Conservation (phyloP, 331 rosid species). For the Saraca asoca region DNA sequence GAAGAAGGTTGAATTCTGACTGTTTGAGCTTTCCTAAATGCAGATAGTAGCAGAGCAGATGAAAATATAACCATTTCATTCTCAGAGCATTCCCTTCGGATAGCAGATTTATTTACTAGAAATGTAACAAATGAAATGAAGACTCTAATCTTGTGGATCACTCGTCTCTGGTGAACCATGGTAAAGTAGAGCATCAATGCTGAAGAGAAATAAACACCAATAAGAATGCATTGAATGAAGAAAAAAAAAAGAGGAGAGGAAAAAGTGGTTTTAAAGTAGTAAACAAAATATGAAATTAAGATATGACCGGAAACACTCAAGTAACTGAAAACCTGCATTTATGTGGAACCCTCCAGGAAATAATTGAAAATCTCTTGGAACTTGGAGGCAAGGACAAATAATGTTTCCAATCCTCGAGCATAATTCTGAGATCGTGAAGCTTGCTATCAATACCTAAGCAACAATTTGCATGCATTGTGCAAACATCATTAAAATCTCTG, state of each 20-base stretch:
- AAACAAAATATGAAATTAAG: slow-evolving; percentile 16
- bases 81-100: slow-evolving; percentile 10
- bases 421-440: slow-evolving; percentile 79
- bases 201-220: slow-evolving; percentile 43
- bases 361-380: slow-evolving; percentile 54
- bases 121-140: slow-evolving; percentile 13
- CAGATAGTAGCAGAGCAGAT: background rate
- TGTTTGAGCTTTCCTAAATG: background rate
- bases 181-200: slow-evolving; percentile 56
- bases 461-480: slow-evolving; percentile 98
- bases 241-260: background rate
- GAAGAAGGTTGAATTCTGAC: background rate
- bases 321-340: slow-evolving; percentile 70
- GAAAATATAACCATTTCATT: slow-evolving; percentile 20
- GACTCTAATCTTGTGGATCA: slow-evolving; percentile 31
- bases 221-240: slow-evolving; percentile 19
- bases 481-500: slow-evolving; percentile 81
- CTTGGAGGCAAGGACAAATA: slow-evolving; percentile 71
- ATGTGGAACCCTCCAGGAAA: slow-evolving; percentile 87
- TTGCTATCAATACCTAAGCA: slow-evolving; percentile 81
- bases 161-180: slow-evolving; percentile 36
- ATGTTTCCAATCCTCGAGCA: slow-evolving; percentile 87
- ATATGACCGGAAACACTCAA: slow-evolving; percentile 29
- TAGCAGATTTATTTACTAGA: slow-evolving; percentile 17
- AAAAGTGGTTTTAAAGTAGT: slow-evolving; percentile 26